A percentile compares a stretch with the other conserved stretches of the same genome.
Conservation (phyloP, 176 grass and related monocot genomes). For the Oryza longistaminata region DNA sequence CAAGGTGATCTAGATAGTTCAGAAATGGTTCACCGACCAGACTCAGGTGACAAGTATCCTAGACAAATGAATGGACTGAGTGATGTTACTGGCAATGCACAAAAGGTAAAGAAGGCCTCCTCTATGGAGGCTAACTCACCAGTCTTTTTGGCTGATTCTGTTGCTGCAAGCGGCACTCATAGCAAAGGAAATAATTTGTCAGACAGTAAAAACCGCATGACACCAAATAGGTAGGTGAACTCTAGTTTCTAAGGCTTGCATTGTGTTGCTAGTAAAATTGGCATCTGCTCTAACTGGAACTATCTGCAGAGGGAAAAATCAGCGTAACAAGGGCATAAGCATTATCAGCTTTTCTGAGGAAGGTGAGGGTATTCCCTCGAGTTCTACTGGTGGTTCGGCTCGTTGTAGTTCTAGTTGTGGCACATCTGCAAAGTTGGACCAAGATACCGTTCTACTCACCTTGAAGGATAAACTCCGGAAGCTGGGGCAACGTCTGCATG, state of each 20-base stretch:
- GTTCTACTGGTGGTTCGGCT: conserved; percentile 40
- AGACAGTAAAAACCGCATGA: conserved; percentile 50
- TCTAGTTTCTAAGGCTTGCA: neutral
- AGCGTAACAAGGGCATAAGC: conserved; percentile 56
- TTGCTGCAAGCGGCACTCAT: conserved; percentile 42
- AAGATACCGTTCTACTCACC: conserved; percentile 47
- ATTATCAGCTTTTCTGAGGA: conserved; percentile 29
- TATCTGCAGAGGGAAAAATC: conserved; percentile 71
- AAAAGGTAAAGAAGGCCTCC: conserved; percentile 46
- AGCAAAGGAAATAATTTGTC: conserved; percentile 48
- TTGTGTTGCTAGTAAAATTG: conserved; percentile 28
- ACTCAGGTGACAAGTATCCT: conserved; percentile 37
- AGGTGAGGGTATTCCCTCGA: conserved; percentile 41
- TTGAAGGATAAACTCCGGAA: conserved; percentile 64
- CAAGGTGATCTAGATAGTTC: conserved; percentile 49
- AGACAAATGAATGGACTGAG: conserved; percentile 43
- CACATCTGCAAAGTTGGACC: conserved; percentile 46
- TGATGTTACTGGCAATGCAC: conserved; percentile 7
- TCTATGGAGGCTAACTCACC: conserved; percentile 41
- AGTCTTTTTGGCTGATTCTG: conserved; percentile 50
- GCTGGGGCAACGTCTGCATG: conserved; percentile 64
- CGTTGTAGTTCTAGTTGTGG: conserved; percentile 46
- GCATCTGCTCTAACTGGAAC: conserved; percentile 31
- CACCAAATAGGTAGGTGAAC: conserved; percentile 63
- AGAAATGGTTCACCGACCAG: conserved; percentile 21